Percentiles rank a stretch among this genome's conserved stretches.
These are phyloP conservation scores for Rhynchosporium graminicola DNA, from an alignment of 2,329 filamentous ascomycete species.

Conservation along the genomic window DNA sequence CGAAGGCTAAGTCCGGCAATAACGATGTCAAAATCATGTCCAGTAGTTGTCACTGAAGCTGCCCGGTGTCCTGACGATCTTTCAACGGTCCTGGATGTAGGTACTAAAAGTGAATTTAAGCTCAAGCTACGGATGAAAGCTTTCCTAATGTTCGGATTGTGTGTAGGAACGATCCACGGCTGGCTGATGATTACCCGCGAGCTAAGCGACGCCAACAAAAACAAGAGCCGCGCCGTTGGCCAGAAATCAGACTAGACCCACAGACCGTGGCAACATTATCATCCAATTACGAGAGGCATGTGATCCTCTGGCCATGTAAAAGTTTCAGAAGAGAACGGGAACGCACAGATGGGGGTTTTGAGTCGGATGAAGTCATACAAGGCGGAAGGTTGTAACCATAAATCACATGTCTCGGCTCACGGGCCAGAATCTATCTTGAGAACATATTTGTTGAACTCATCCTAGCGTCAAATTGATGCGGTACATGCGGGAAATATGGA, in stretches of 20 bases:
- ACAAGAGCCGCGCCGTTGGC: constrained; percentile 5
- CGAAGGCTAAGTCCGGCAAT: background rate
- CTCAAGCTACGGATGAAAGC: background rate
- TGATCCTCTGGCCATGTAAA: background rate
- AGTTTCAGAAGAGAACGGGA: background rate
- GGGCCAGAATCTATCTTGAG: no score
- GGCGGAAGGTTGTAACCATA: background rate
- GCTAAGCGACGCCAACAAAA: background rate
- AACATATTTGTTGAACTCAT: no score
- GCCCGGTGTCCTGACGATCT: constrained; percentile 1
- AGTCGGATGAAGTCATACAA: constrained; percentile 1
- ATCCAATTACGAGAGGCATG: background rate
- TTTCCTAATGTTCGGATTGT: background rate
- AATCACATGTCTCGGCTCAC: background rate
- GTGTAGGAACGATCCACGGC: constrained; percentile 1
- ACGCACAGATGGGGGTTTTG: background rate
- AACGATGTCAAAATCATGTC: background rate
- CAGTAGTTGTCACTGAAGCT: background rate
- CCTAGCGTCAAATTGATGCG: no score
- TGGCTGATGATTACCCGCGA: background rate
- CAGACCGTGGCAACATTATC: background rate
- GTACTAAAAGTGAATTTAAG: background rate
- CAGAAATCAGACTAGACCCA: constrained; percentile 1
- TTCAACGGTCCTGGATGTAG: background rate
- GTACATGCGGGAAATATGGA: no score